Evolutionary conservation across 345 rosid species (phyloP).

Genomic region (Draba incana): DNA sequence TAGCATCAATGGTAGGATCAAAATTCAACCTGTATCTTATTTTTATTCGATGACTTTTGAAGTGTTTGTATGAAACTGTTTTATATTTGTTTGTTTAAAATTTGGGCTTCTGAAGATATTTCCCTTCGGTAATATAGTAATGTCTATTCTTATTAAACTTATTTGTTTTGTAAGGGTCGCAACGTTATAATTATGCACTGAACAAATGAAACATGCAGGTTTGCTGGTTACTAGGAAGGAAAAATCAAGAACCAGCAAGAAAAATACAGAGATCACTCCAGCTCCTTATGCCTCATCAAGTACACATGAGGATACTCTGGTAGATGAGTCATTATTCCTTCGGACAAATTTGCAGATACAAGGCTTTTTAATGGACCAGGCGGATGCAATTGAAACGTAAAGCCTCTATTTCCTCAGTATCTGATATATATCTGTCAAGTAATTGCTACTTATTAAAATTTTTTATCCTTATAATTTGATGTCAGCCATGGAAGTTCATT

Average conservation of each 20-base stretch:
- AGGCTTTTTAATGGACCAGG: conserved; percentile 85
- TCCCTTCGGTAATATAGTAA: background rate
- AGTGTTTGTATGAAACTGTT: conserved; percentile 2
- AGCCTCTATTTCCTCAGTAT: conserved; percentile 18
- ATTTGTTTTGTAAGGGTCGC: conserved; percentile 23
- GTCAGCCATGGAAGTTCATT: conserved; percentile 76
- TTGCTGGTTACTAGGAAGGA: conserved; percentile 51
- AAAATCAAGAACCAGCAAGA: conserved; percentile 49
- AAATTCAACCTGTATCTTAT: conserved; percentile 13
- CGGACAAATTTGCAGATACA: conserved; percentile 85
- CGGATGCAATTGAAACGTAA: conserved; percentile 87
- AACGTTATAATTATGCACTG: conserved; percentile 10
- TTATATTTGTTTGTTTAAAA: background rate
- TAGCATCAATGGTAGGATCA: conserved; percentile 23
- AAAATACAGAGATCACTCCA: conserved; percentile 50
- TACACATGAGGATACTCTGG: conserved; percentile 43
- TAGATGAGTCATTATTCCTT: conserved; percentile 57
- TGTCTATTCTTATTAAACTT: background rate
- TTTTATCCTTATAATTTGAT: conserved; percentile 33
- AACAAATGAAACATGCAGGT: conserved; percentile 56
- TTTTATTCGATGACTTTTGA: conserved; percentile 5
- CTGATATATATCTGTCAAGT: background rate
- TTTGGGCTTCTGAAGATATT: conserved; percentile 20
- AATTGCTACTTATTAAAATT: conserved; percentile 15
- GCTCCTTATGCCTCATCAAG: conserved; percentile 46